These are phyloP conservation scores for Malus sieversii DNA, from an alignment of 306 rosid genomes.

Conservation along the genomic window DNA sequence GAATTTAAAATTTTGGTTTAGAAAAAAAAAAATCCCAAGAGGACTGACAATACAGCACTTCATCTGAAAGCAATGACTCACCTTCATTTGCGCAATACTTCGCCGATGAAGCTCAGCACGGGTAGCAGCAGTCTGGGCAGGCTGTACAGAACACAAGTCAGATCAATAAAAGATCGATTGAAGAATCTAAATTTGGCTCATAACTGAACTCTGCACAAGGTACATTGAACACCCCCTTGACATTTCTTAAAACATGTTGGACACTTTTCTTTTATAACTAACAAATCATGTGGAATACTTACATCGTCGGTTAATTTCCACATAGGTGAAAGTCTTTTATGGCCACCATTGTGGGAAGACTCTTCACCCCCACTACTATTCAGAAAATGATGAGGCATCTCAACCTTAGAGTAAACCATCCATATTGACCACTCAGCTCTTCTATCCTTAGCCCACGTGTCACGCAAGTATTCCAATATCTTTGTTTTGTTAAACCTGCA, in stretches of 20 bases:
- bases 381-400: slow-evolving; percentile 86
- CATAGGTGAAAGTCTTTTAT: slow-evolving; percentile 52
- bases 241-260: background rate
- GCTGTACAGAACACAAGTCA: slow-evolving; percentile 42
- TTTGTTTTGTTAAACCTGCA: slow-evolving; percentile 60
- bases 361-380: slow-evolving; percentile 47
- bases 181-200: background rate
- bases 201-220: background rate
- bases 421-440: slow-evolving; percentile 95
- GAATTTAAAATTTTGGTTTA: slow-evolving; percentile 20
- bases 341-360: slow-evolving; percentile 40
- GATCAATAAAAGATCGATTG: slow-evolving; percentile 1
- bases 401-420: slow-evolving; percentile 89
- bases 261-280: background rate
- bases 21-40: background rate
- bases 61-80: slow-evolving; percentile 26
- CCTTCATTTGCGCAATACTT: slow-evolving; percentile 87
- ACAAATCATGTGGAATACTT: slow-evolving; percentile 26
- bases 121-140: slow-evolving; percentile 59
- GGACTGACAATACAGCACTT: slow-evolving; percentile 5
- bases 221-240: background rate
- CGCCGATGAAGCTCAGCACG: slow-evolving; percentile 83
- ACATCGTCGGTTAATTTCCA: slow-evolving; percentile 78
- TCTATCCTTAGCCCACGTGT: slow-evolving; percentile 71
- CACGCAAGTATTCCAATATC: slow-evolving; percentile 56